These are phyloP conservation scores for Calocera viscosa DNA, from an alignment of 768 basidiomycete species.

Conservation along the genomic window DNA sequence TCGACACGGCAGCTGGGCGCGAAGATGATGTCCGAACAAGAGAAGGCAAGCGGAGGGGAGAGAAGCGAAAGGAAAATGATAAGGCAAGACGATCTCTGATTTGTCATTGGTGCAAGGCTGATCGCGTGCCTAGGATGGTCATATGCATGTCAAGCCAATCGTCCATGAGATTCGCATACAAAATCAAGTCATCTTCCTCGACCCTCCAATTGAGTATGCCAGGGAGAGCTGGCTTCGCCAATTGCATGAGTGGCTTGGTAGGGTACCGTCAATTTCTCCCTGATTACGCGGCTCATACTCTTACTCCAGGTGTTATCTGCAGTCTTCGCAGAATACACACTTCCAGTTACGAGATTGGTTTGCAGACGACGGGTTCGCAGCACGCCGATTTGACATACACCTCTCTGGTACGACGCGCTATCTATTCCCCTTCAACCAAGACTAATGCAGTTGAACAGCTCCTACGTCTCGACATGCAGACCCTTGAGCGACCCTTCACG, in stretches of 20 bases:
- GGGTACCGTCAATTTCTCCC: slow-evolving; percentile 10
- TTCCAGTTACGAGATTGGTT: slow-evolving; percentile 90
- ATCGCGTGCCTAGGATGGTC: slow-evolving; percentile 43
- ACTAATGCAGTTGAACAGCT: slow-evolving; percentile 36
- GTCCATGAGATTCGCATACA: slow-evolving; percentile 95
- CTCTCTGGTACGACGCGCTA: slow-evolving; percentile 45
- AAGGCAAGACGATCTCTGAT: slow-evolving; percentile 38
- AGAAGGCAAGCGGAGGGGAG: slow-evolving; percentile 50
- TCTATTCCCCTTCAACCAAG: neutral
- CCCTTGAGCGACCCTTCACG: slow-evolving; percentile 67
- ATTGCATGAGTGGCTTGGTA: slow-evolving; percentile 81
- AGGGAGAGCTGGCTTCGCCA: slow-evolving; percentile 80
- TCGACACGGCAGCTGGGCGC: slow-evolving; percentile 65
- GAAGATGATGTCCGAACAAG: slow-evolving; percentile 41
- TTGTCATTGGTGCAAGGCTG: neutral
- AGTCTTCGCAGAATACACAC: slow-evolving; percentile 78
- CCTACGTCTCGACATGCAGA: slow-evolving; percentile 56
- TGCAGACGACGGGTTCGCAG: slow-evolving; percentile 64
- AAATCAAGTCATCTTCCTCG: slow-evolving; percentile 96
- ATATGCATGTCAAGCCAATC: slow-evolving; percentile 69
- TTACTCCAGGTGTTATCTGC: slow-evolving; percentile 62
- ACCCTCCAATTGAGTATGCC: slow-evolving; percentile 93
- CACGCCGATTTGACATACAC: slow-evolving; percentile 67
- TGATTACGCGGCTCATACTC: neutral
- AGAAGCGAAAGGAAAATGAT: slow-evolving; percentile 64